Conservation (phyloP, 768 basidiomycete species). For the Gyrodon lividus region DNA sequence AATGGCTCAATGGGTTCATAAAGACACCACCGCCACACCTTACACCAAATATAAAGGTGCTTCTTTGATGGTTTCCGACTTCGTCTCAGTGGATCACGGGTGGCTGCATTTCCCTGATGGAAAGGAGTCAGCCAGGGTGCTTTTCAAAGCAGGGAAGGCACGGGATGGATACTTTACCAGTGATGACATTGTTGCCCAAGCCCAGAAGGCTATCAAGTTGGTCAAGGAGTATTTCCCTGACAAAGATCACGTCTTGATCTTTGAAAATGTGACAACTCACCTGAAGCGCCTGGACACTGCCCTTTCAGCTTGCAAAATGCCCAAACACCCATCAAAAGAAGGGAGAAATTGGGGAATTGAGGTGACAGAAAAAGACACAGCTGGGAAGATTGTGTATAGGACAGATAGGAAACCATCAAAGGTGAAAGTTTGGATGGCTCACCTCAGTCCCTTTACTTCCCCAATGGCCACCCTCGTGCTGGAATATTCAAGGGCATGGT, state of each 20-base stretch:
- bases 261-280: slow-evolving; percentile 38
- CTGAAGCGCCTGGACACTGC: slow-evolving; percentile 29
- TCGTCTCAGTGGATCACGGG: slow-evolving; percentile 26
- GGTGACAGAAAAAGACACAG: background rate
- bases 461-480: slow-evolving; percentile 6
- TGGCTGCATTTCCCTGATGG: slow-evolving; percentile 11
- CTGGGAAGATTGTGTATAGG: slow-evolving; percentile 4
- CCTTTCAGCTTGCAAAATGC: slow-evolving; percentile 36
- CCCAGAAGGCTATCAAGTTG: slow-evolving; percentile 19
- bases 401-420: slow-evolving; percentile 2
- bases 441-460: slow-evolving; percentile 19
- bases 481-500: slow-evolving; percentile 44
- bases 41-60: slow-evolving; percentile 5
- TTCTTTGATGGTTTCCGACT: slow-evolving; percentile 28
- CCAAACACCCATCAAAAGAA: slow-evolving; percentile 24
- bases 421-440: slow-evolving; percentile 14
- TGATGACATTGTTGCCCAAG: slow-evolving; percentile 31
- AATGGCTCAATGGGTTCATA: slow-evolving; percentile 21
- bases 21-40: slow-evolving; percentile 3
- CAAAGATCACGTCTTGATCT: slow-evolving; percentile 19
- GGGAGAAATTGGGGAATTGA: slow-evolving; percentile 10
- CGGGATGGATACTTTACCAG: slow-evolving; percentile 30
- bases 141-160: slow-evolving; percentile 26
- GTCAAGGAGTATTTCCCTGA: slow-evolving; percentile 19
- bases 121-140: slow-evolving; percentile 14